Evolutionary conservation across 345 rosid genomes (phyloP).

Genomic region (Garcia nutans): DNA sequence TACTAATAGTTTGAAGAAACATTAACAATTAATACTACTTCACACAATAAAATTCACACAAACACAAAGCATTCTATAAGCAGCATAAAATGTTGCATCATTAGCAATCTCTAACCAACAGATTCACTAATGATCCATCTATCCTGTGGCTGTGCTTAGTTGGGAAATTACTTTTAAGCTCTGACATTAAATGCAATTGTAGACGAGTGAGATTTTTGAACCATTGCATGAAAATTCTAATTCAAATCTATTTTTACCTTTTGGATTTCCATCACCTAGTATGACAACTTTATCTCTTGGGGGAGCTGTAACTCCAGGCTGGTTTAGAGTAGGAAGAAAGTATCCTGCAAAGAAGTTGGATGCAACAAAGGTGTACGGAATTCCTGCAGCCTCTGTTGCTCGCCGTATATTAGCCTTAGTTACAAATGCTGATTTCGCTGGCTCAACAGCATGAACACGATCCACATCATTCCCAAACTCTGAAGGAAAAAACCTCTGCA

Average conservation of each 20-base stretch:
- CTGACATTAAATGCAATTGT: too few species aligned
- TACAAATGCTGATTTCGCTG: slow-evolving; percentile 43
- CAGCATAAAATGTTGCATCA: too few species aligned
- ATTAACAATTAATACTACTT: too few species aligned
- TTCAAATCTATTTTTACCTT: slow-evolving; percentile 31
- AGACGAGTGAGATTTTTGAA: too few species aligned
- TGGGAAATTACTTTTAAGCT: too few species aligned
- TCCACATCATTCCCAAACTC: slow-evolving; percentile 70
- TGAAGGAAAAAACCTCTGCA: slow-evolving; percentile 66
- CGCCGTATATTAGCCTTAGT: slow-evolving; percentile 50
- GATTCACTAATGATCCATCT: too few species aligned
- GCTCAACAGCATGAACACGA: slow-evolving; percentile 50
- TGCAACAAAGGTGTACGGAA: slow-evolving; percentile 56
- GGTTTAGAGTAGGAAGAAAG: slow-evolving; percentile 45
- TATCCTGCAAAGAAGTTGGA: slow-evolving; percentile 49
- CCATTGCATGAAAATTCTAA: not conserved
- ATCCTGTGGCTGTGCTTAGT: too few species aligned
- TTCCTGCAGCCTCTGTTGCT: slow-evolving; percentile 51
- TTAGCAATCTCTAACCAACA: too few species aligned
- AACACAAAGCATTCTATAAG: too few species aligned
- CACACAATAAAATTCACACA: too few species aligned
- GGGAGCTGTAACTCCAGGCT: slow-evolving; percentile 50
- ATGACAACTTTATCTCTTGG: slow-evolving; percentile 60
- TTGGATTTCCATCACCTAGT: slow-evolving; percentile 54
- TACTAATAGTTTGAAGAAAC: too few species aligned